A percentile compares a stretch with the other conserved stretches of the same genome.
phyloP scores from a whole-genome alignment of 345 rosid genomes.

The Citrus cavaleriei region DNA sequence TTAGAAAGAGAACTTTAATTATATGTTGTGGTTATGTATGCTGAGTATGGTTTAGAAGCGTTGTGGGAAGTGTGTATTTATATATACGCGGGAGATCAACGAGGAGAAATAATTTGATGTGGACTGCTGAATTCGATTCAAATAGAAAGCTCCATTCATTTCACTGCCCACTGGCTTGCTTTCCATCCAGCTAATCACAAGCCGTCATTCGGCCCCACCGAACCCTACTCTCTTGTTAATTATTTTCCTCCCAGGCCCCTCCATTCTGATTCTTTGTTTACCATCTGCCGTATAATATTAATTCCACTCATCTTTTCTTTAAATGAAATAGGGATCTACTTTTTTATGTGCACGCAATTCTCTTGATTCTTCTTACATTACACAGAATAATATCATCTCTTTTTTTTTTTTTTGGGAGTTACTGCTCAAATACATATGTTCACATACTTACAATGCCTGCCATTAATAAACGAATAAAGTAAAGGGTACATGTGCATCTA shows the following conservation, averaged over 20 bases:
- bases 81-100: conserved; percentile 15
- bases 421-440: not conserved
- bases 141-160: conserved; percentile 25
- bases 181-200: conserved; percentile 79
- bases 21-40: not conserved
- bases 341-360: not conserved
- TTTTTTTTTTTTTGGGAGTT: not conserved
- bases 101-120: conserved; percentile 12
- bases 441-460: not conserved
- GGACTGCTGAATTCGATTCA: conserved; percentile 33
- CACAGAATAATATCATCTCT: not conserved
- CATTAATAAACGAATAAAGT: not conserved
- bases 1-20: not conserved
- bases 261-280: not conserved
- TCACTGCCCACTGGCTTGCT: conserved; percentile 37
- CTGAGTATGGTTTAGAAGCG: conserved; percentile 18
- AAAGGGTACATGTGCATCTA: not conserved
- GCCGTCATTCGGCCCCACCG: conserved; percentile 59
- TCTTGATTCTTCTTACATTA: not conserved
- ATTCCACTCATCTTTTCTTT: not conserved
- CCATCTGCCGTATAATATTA: not conserved
- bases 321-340: not conserved
- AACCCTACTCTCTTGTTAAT: not conserved
- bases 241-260: not conserved
- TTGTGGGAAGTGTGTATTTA: conserved; percentile 6